Evolutionary conservation across 192 early-diverging fungal genomes (phyloP).

Genomic region (Backusella parvicylindrica): DNA sequence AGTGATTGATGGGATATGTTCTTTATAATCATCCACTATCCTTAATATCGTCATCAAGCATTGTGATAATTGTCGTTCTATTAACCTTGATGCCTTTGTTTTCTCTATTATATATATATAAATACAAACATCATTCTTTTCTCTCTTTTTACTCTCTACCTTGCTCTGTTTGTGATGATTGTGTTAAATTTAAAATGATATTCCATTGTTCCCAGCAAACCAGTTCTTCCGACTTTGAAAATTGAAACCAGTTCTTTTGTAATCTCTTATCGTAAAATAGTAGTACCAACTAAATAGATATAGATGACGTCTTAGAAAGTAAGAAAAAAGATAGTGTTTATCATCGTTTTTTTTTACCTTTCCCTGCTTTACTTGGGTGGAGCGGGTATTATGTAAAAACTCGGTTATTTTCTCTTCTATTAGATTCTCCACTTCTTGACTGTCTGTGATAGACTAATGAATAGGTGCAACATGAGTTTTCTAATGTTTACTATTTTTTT

Average conservation of each 20-base stretch:
- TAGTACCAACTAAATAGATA: slow-evolving; percentile 45
- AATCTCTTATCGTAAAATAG: slow-evolving; percentile 58
- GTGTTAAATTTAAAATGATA: slow-evolving; percentile 45
- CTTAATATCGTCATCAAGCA: slow-evolving; percentile 48
- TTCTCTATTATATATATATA: slow-evolving; percentile 33
- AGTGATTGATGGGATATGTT: slow-evolving; percentile 64
- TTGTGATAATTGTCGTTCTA: slow-evolving; percentile 42
- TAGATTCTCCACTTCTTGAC: slow-evolving; percentile 44
- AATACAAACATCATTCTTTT: background rate
- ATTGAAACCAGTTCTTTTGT: slow-evolving; percentile 57
- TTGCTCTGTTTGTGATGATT: slow-evolving; percentile 42
- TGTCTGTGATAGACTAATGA: slow-evolving; percentile 50
- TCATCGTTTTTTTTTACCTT: slow-evolving; percentile 49
- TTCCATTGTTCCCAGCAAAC: slow-evolving; percentile 66
- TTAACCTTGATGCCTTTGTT: slow-evolving; percentile 38
- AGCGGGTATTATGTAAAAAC: slow-evolving; percentile 39
- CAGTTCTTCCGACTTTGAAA: slow-evolving; percentile 48
- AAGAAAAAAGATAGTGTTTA: too few species aligned
- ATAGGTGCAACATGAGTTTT: background rate
- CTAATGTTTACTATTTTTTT: background rate
- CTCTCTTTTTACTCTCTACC: slow-evolving; percentile 27
- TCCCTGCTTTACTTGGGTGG: slow-evolving; percentile 39
- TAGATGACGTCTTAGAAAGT: too few species aligned
- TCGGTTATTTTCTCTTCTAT: slow-evolving; percentile 48
- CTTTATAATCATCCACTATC: slow-evolving; percentile 60